Evolutionary conservation across 1,284 basidiomycete species (phyloP), one percentile per base, ranked within the genome.

Genomic region (Rhodotorula sp.): DNA sequence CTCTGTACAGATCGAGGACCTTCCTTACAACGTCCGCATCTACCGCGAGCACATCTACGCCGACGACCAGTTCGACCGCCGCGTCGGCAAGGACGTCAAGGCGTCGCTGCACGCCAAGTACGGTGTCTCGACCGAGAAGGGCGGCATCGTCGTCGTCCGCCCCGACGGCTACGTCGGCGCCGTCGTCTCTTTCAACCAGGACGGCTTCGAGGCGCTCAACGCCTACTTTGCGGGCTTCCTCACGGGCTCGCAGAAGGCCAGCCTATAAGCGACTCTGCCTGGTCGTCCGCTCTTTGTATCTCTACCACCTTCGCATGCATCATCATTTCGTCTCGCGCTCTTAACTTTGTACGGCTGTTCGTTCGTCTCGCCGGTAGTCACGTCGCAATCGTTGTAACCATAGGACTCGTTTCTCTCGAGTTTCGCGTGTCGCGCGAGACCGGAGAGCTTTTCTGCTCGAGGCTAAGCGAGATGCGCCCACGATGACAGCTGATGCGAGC

Each of bases 161-260:
- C 79, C 79, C 13, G 79, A 80, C 66, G 79, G 73, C 16, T 79
- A 79, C 73, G 78, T 80, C 59, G 79, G 79, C 17, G 74, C 74
- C 7, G 68, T 75, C 42, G 73, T 74, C 12, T 53, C 61, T 13
- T 64, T 80, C 52, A 65, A 66, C 41, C 61, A 75, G 63, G 66
- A 71, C 34, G 77, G 77, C 13, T 78, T 75, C 64, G 66, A 73
- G 54, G 76, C 73, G 17, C 65, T 79, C 34, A 74, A 78, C 61
- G 72, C 77, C 16, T 80, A 80, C 74, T 80, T 80, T 68, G 70
- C 58, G 10, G 70, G 70, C 9, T 74, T 74, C 73, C 54, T 74
- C 49, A 49, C 41, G 42, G 71, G 66, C 16, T 9, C 52, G 12
- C 60, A 70, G 50, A 62, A 54, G 64, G 64, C 64, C 42, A 53